Percentiles rank a stretch among this genome's conserved stretches.
Conservation (phyloP, 495 filamentous ascomycete species). For the Talaromyces stipitatus region DNA sequence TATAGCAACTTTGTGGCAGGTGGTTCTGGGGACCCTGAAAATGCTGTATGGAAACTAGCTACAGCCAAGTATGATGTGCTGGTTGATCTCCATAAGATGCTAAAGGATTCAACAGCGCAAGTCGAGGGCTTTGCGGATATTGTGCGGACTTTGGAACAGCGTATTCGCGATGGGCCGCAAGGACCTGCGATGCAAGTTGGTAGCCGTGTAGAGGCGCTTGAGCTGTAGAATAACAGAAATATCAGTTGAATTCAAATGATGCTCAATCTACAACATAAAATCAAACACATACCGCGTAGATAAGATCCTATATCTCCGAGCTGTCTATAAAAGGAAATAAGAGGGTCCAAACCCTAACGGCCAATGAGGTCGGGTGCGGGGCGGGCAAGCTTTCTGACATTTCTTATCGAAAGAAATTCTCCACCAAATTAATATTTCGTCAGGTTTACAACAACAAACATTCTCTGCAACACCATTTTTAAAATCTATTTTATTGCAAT, state of each 20-base stretch:
- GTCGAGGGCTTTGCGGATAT: conserved; percentile 37
- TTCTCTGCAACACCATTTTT: not conserved
- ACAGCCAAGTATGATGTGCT: conserved; percentile 52
- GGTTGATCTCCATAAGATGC: conserved; percentile 29
- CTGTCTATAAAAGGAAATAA: not conserved
- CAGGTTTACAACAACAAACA: not conserved
- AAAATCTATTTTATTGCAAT: not conserved
- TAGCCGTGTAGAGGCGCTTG: conserved; percentile 29
- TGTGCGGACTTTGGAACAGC: conserved; percentile 31
- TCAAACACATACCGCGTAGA: not conserved
- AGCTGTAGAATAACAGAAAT: no score
- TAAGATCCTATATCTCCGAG: not conserved
- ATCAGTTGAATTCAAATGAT: no score
- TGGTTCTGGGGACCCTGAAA: conserved; percentile 49
- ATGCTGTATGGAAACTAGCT: conserved; percentile 51
- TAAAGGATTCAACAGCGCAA: conserved; percentile 23
- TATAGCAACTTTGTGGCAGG: conserved; percentile 53
- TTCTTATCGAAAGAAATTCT: not conserved
- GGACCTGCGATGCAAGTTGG: conserved; percentile 26
- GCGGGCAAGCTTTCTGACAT: not conserved
- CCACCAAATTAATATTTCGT: not conserved
- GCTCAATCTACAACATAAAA: no score
- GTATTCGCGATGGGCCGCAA: conserved; percentile 37
- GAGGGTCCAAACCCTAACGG: not conserved
- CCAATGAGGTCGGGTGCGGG: not conserved